Evolutionary conservation across 371 early-diverging fungal species (phyloP).

Genomic region (Mortierella sp.): DNA sequence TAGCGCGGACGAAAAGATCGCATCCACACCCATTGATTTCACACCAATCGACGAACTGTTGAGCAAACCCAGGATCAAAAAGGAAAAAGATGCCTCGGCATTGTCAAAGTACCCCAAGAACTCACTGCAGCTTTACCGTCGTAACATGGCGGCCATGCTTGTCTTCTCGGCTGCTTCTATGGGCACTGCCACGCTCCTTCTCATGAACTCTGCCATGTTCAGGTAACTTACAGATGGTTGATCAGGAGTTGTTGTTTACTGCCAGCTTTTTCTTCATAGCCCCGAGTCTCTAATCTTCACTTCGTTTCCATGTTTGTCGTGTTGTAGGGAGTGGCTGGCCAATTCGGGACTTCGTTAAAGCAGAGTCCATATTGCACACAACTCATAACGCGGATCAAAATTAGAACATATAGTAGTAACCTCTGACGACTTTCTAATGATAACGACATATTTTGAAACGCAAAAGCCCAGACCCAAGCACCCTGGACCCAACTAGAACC

Average conservation of each 20-base stretch:
- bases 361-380: neutral
- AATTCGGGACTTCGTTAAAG: constrained; percentile 27
- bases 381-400: constrained; percentile 2
- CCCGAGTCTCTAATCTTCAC: neutral
- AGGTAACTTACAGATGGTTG: constrained; percentile 37
- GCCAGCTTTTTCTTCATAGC: neutral
- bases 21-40: constrained; percentile 30
- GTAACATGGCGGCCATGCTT: constrained; percentile 52
- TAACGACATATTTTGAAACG: neutral
- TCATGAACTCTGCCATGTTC: constrained; percentile 56
- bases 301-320: neutral
- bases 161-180: constrained; percentile 61
- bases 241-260: neutral
- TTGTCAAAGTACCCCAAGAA: constrained; percentile 27
- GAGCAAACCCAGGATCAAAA: constrained; percentile 44
- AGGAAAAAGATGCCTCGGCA: constrained; percentile 24
- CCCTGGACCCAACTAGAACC: neutral
- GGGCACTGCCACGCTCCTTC: constrained; percentile 58
- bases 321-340: constrained; percentile 40
- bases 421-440: neutral
- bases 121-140: constrained; percentile 25
- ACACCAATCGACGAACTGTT: constrained; percentile 37
- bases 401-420: neutral
- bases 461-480: neutral
- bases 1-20: constrained; percentile 25